Percentiles rank a stretch among this genome's conserved stretches.
phyloP scores from a whole-genome alignment of 805 yeast genomes.

The Kurtzmaniella fragi region DNA sequence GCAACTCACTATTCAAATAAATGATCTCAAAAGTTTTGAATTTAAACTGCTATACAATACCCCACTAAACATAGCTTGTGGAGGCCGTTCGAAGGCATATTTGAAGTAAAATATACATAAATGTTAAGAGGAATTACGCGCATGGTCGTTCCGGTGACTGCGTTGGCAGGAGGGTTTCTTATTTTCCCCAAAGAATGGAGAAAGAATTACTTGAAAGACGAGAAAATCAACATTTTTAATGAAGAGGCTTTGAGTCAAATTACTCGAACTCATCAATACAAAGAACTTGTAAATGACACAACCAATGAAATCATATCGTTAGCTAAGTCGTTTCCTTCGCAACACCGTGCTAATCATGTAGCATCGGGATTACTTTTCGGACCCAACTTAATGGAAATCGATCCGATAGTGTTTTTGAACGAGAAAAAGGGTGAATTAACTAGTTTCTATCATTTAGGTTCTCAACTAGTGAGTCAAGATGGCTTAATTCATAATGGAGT shows the following conservation, averaged over 20 bases:
- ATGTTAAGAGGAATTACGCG: slow-evolving; percentile 27
- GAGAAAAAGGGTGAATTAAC: slow-evolving; percentile 46
- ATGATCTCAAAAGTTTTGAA: too few relatives aligned
- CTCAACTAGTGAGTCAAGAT: slow-evolving; percentile 57
- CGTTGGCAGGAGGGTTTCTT: slow-evolving; percentile 25
- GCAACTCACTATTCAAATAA: too few relatives aligned
- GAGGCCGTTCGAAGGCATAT: not conserved
- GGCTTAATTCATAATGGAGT: slow-evolving; percentile 81
- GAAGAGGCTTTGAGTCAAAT: slow-evolving; percentile 15
- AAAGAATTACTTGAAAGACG: slow-evolving; percentile 10
- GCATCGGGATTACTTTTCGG: slow-evolving; percentile 71
- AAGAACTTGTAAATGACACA: slow-evolving; percentile 11
- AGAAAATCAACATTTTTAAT: slow-evolving; percentile 14
- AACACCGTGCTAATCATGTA: slow-evolving; percentile 59
- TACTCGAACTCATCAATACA: slow-evolving; percentile 13
- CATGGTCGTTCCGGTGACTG: slow-evolving; percentile 22
- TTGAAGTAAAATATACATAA: not conserved
- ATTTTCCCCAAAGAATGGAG: slow-evolving; percentile 23
- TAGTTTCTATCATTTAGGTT: slow-evolving; percentile 70
- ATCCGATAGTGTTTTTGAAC: slow-evolving; percentile 64
- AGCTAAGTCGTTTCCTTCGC: slow-evolving; percentile 41
- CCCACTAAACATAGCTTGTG: not conserved
- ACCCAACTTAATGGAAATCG: slow-evolving; percentile 61
- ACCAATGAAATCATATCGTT: slow-evolving; percentile 6
- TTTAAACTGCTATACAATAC: too few relatives aligned